These are phyloP conservation scores for Aureobasidium sp. DNA, from an alignment of 2,329 filamentous ascomycete species.

Conservation along the genomic window DNA sequence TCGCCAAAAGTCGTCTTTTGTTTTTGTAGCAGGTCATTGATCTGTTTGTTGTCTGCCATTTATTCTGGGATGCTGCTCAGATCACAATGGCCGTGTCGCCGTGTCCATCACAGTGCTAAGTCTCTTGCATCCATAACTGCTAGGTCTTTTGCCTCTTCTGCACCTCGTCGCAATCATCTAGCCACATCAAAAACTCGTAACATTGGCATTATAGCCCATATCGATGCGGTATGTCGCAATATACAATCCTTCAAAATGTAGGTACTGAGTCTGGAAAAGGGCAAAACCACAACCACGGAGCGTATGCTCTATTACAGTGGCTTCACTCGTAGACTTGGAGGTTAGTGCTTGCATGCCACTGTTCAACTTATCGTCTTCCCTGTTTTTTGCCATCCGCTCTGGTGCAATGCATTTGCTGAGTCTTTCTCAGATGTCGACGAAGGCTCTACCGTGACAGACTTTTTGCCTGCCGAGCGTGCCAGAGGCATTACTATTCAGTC, in stretches of 20 bases:
- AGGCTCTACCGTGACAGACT: slow-evolving; percentile 95
- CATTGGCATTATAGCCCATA: slow-evolving; percentile 97
- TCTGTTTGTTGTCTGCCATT: neutral
- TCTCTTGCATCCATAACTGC: neutral
- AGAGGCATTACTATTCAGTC: slow-evolving; percentile 97
- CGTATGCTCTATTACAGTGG: slow-evolving; percentile 98
- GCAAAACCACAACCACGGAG: slow-evolving; percentile 97
- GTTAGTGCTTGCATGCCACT: slow-evolving; percentile 29
- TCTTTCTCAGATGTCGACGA: slow-evolving; percentile 67
- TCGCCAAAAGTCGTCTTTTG: neutral
- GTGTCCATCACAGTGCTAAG: neutral
- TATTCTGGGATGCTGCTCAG: slow-evolving; percentile 6
- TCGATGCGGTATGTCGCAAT: slow-evolving; percentile 61
- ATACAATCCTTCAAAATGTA: neutral
- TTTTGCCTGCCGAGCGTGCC: slow-evolving; percentile 82
- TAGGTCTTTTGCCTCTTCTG: slow-evolving; percentile 12
- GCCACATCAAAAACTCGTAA: slow-evolving; percentile 55
- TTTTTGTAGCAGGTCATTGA: neutral
- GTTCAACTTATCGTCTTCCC: too few relatives aligned
- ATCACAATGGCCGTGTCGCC: slow-evolving; percentile 4
- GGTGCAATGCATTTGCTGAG: neutral
- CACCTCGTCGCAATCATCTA: slow-evolving; percentile 4
- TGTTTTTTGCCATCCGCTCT: neutral
- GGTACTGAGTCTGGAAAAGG: slow-evolving; percentile 36
- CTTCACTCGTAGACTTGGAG: slow-evolving; percentile 74